phyloP scores from a whole-genome alignment of 306 rosid species.

The Oxytropis ochrocephala region DNA sequence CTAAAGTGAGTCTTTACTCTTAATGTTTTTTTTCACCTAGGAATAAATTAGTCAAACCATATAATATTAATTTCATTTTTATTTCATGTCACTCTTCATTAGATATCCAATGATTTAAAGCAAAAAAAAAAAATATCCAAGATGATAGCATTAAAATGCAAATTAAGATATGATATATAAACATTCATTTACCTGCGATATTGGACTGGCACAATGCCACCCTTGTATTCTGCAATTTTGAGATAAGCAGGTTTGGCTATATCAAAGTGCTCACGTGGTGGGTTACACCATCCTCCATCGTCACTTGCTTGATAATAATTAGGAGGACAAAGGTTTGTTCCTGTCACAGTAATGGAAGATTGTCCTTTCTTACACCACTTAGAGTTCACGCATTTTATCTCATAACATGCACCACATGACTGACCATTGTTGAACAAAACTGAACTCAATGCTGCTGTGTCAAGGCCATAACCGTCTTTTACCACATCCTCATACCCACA shows the following conservation, averaged over 20 bases:
- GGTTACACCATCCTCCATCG: conserved; percentile 92
- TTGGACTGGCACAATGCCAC: conserved; percentile 54
- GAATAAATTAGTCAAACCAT: no score
- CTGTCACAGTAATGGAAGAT: conserved; percentile 49
- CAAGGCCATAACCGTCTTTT: conserved; percentile 60
- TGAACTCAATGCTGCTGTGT: conserved; percentile 61
- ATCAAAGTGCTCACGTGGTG: conserved; percentile 69
- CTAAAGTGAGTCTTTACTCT: no score
- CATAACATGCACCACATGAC: conserved; percentile 70
- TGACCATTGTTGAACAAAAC: conserved; percentile 53
- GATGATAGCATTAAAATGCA: no score
- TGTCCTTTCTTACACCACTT: conserved; percentile 50
- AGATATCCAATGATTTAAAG: no score
- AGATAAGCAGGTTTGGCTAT: conserved; percentile 59
- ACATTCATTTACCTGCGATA: conserved; percentile 46
- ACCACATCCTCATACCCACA: conserved; percentile 78
- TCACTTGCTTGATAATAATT: conserved; percentile 1
- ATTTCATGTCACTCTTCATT: no score
- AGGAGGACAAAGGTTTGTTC: conserved; percentile 69
- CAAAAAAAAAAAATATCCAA: no score
- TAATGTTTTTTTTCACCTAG: no score
- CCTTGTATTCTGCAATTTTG: conserved; percentile 43
- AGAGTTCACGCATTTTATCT: conserved; percentile 46
- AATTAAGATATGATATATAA: no score
- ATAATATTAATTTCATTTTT: no score